phyloP scores from a whole-genome alignment of 139 green algal genomes.

The Monoraphidium neglectum region DNA sequence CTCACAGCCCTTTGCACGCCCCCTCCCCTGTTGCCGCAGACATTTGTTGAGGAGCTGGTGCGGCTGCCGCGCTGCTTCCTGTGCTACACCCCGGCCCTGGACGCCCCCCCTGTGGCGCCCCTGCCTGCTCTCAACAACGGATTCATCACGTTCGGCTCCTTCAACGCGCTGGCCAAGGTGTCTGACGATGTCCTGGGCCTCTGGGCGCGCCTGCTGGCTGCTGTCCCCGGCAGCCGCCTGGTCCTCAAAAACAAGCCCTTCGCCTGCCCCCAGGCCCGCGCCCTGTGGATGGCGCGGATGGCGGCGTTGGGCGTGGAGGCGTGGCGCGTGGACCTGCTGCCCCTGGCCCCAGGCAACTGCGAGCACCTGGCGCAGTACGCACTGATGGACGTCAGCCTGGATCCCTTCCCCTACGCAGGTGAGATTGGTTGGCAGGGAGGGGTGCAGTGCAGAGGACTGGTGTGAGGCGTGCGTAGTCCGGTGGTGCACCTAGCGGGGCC shows the following conservation, averaged over 20 bases:
- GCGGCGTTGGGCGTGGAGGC: slow-evolving; percentile 53
- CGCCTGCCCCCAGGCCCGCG: slow-evolving; percentile 69
- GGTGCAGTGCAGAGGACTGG: background rate
- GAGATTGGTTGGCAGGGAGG: background rate
- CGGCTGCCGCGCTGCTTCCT: slow-evolving; percentile 93
- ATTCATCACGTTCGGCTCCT: slow-evolving; percentile 97
- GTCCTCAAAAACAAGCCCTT: slow-evolving; percentile 99
- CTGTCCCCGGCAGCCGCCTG: slow-evolving; percentile 79
- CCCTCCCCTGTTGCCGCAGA: background rate
- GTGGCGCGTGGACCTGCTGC: slow-evolving; percentile 87
- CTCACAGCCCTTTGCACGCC: no score
- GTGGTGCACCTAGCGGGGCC: background rate
- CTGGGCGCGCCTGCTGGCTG: slow-evolving; percentile 80
- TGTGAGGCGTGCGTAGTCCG: background rate
- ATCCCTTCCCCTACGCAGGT: slow-evolving; percentile 95
- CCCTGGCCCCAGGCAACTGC: slow-evolving; percentile 68
- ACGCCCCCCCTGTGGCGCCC: slow-evolving; percentile 78
- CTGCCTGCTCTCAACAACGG: slow-evolving; percentile 70
- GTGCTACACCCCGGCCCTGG: slow-evolving; percentile 91
- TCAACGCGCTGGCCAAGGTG: slow-evolving; percentile 98
- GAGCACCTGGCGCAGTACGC: slow-evolving; percentile 88
- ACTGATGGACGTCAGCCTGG: slow-evolving; percentile 88
- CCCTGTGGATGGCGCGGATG: slow-evolving; percentile 46
- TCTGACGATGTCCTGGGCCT: slow-evolving; percentile 75
- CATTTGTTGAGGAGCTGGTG: slow-evolving; percentile 82